phyloP scores from a whole-genome alignment of 371 early-diverging fungal genomes.

The Syncephalis fuscata region DNA sequence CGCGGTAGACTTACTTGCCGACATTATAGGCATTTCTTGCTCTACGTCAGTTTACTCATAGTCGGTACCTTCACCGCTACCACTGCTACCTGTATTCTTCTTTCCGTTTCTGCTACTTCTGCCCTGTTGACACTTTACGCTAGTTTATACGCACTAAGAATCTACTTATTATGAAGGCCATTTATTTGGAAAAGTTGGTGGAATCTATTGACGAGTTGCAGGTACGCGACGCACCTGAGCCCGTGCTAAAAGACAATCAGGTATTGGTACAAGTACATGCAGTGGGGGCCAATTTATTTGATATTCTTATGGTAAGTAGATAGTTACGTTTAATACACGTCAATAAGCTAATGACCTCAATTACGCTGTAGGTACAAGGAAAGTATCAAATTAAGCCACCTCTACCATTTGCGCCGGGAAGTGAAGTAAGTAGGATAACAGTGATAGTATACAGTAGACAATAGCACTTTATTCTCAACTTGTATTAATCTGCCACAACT shows the following conservation, averaged over 20 bases:
- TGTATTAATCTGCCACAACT: too few species aligned
- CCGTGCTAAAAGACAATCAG: slow-evolving; percentile 33
- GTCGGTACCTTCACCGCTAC: too few species aligned
- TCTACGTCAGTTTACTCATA: too few species aligned
- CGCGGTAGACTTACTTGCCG: too few species aligned
- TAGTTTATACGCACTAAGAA: too few species aligned
- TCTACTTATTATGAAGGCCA: too few species aligned
- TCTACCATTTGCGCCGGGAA: slow-evolving; percentile 71
- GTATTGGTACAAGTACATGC: slow-evolving; percentile 56
- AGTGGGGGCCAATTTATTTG: slow-evolving; percentile 66
- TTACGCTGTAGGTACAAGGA: slow-evolving; percentile 40
- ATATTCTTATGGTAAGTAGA: slow-evolving; percentile 55
- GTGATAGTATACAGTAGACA: not conserved
- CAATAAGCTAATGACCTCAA: not conserved
- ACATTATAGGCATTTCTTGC: too few species aligned
- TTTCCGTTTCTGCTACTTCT: too few species aligned
- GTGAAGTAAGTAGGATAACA: slow-evolving; percentile 24
- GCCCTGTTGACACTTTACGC: too few species aligned
- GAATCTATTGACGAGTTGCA: slow-evolving; percentile 47
- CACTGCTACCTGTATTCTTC: too few species aligned
- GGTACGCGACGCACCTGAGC: slow-evolving; percentile 35
- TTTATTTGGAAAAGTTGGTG: slow-evolving; percentile 31
- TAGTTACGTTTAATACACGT: too few species aligned
- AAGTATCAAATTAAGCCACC: slow-evolving; percentile 70
- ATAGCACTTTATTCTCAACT: not conserved